Percentiles rank a stretch among this genome's conserved stretches.
Evolutionary conservation across 176 grass and related monocot species (phyloP).

Genomic region (Rhipidocladum racemiflorum): DNA sequence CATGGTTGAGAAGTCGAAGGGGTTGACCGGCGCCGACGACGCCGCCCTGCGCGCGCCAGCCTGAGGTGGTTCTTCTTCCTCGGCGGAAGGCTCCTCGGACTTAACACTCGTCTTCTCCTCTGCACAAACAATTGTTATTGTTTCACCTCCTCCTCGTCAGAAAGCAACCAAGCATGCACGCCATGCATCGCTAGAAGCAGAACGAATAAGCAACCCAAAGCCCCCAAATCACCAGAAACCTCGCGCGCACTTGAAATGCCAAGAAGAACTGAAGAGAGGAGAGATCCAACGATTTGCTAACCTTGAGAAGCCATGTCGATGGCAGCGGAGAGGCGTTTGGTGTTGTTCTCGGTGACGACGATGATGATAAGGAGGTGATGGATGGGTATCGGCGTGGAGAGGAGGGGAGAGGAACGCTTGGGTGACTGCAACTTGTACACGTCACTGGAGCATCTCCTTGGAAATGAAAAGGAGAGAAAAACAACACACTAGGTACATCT

Average conservation of each 20-base stretch:
- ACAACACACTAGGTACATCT: neutral
- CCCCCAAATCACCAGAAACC: neutral
- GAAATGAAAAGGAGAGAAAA: neutral
- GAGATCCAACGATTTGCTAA: neutral
- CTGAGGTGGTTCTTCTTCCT: constrained; percentile 9
- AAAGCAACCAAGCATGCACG: neutral
- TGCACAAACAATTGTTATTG: constrained; percentile 3
- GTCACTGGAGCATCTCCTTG: neutral
- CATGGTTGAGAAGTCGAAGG: constrained; percentile 93
- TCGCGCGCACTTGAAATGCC: neutral
- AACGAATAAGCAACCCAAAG: neutral
- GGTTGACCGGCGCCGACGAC: constrained; percentile 39
- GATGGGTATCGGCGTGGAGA: constrained; percentile 29
- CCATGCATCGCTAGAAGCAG: neutral
- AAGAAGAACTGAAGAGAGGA: neutral
- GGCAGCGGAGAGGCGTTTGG: neutral
- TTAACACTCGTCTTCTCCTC: constrained; percentile 53
- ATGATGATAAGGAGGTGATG: constrained; percentile 45
- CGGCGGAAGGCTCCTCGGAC: constrained; percentile 39
- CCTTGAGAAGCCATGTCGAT: constrained; percentile 37
- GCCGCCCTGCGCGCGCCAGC: constrained; percentile 1
- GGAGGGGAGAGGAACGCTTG: neutral
- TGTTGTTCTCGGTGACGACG: neutral
- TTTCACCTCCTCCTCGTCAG: neutral
- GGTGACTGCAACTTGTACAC: constrained; percentile 25